Base-by-base conservation (phyloP, 495 filamentous ascomycete genomes). In the Aspergillus haitiensis region DNA sequence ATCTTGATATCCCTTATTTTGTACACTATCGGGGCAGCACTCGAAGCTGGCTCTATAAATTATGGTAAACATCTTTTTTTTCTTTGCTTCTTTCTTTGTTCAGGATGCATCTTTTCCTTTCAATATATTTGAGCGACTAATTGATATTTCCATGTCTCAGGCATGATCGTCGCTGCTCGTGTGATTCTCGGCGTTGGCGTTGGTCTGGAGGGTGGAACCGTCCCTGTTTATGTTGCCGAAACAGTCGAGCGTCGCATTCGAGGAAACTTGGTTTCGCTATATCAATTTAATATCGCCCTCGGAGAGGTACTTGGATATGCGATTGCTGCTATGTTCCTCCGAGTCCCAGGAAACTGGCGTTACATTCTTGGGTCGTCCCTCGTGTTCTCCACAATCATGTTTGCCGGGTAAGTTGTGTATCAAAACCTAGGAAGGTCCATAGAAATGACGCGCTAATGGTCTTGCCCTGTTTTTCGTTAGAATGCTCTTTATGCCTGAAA, bases 301-400 rank as follows among this genome's bases (percentile, higher is more conserved):
- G 84, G 84, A 47, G 82, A 86, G 66, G 82, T 87, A 31, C 70
- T 86, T 15, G 84, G 84, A 10, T 86, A 86, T 60, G 84, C 80
- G 12, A 78, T 86, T 11, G 83, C 82, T 0, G 84, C 82, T 48
- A 85, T 87, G 34, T 86, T 86, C 64, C 70, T 85, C 59, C 71
- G 74, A 40, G 82, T 87, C 53, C 54, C 63, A 7, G 84, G 84
- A 54, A 84, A 82, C 73, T 87, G 84, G 84, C 76, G 84, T 32
- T 87, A 82, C 61, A 86, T 86, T 56, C 78, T 86, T n/a, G 84
- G 84, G 7, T 84, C 81, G 2, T 85, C 83, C 0, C 72, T 86
- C n/a, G 64, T 86, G 55, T 86, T 86, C 68, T 84, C 82, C 3
- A 85, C 83, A 34, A 82, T 86, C 33, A 58, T 58, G 55, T 51